These are phyloP conservation scores for Rhododendron molle DNA, from an alignment of 148 eudicot genomes.

Conservation along the genomic window DNA sequence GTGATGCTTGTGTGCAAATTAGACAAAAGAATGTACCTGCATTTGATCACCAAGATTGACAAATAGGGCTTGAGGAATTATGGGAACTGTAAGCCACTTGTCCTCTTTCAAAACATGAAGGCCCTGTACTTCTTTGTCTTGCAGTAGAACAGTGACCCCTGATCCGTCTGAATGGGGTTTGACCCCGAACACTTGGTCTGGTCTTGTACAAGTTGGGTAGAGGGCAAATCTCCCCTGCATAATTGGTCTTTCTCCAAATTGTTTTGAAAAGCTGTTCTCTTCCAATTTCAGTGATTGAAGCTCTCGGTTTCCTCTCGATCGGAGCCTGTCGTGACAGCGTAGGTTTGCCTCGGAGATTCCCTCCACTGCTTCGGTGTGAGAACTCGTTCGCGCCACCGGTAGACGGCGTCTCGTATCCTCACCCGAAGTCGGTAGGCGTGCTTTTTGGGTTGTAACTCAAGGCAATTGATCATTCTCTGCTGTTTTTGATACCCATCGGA, in stretches of 20 bases:
- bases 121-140: conserved; percentile 34
- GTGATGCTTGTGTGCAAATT: background rate
- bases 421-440: too few relatives aligned
- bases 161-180: conserved; percentile 43
- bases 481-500: too few relatives aligned
- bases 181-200: conserved; percentile 33
- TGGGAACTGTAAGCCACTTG: conserved; percentile 38
- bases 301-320: too few relatives aligned
- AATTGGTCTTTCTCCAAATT: conserved; percentile 22
- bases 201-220: conserved; percentile 29
- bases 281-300: conserved; percentile 25
- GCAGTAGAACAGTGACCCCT: conserved; percentile 33
- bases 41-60: conserved; percentile 37
- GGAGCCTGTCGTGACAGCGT: too few relatives aligned
- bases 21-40: conserved; percentile 18
- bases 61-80: conserved; percentile 37
- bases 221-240: conserved; percentile 25
- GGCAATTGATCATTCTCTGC: too few relatives aligned
- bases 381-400: too few relatives aligned
- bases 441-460: too few relatives aligned
- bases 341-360: too few relatives aligned
- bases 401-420: too few relatives aligned
- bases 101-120: conserved; percentile 46
- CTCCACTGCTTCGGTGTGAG: too few relatives aligned
- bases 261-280: conserved; percentile 14